phyloP scores from a whole-genome alignment of 805 yeast genomes.

The Wickerhamiella brachini region DNA sequence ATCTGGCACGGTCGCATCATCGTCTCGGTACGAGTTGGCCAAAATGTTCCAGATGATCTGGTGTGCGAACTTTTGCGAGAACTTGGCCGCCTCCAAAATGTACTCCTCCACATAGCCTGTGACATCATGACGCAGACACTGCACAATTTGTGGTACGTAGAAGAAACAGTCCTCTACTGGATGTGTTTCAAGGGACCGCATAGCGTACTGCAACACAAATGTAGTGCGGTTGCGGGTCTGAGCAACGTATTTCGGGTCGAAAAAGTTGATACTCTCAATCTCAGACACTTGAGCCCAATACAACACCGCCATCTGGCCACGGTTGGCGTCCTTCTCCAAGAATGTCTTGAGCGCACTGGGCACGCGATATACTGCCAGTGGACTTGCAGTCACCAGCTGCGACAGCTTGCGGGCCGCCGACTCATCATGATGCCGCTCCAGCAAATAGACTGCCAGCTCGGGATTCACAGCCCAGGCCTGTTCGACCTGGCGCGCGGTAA shows the following conservation, averaged over 20 bases:
- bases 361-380: conserved; percentile 41
- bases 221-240: conserved; percentile 37
- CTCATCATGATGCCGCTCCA: conserved; percentile 36
- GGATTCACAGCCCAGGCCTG: conserved; percentile 59
- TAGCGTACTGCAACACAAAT: conserved; percentile 66
- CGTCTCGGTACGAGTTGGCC: conserved; percentile 85
- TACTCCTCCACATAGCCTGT: conserved; percentile 79
- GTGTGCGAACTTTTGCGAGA: conserved; percentile 85
- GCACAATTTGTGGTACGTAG: conserved; percentile 97
- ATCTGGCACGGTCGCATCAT: conserved; percentile 71
- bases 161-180: conserved; percentile 83
- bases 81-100: conserved; percentile 82
- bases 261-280: conserved; percentile 68
- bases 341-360: conserved; percentile 49
- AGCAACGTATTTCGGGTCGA: conserved; percentile 45
- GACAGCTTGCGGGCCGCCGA: conserved; percentile 29
- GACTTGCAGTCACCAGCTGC: conserved; percentile 38
- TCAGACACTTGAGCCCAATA: conserved; percentile 74
- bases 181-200: conserved; percentile 77
- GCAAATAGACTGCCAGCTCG: conserved; percentile 54
- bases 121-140: conserved; percentile 67
- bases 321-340: conserved; percentile 21
- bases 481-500: conserved; percentile 27
- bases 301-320: conserved; percentile 28
- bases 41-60: conserved; percentile 97